Evolutionary conservation across 805 yeast species (phyloP), one percentile per base, ranked within the genome.

Genomic region (Brettanomyces anomalus): DNA sequence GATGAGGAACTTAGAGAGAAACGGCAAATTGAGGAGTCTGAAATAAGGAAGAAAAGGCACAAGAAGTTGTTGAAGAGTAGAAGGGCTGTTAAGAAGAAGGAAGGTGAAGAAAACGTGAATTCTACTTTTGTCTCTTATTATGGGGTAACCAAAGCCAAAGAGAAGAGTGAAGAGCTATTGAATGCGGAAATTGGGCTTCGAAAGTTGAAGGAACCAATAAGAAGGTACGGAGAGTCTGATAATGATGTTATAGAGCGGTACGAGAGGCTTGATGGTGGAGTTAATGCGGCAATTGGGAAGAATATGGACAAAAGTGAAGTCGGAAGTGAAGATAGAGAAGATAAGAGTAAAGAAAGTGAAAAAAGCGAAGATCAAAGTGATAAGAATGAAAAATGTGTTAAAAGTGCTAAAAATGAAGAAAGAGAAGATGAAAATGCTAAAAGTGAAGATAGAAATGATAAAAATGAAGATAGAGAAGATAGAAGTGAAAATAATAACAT

Each of bases 201-300:
- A 18, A 41, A 38, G 18, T n/a, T 40, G 20, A 40, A 40, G 8
- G 45, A 45, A 36, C 55, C 57, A 3, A 38, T 49, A 4, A 33
- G 50, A 17, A 26, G 34, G 19, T 49, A 49, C 37, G 57, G 53
- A 6, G 56, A 53, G 41, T 35, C 46, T 5, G 47, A 48, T 33
- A 37, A 37, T 2, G 55, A 47, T n/a, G 43, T 49, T 3, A 26
- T 40, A 5, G 17, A 36, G 10, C 37, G 53, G 37, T 33, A 24
- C n/a, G n/a, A 21, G 20, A 19, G 35, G 37, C 30, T 28, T 16
- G 48, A 46, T 18, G 51, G 48, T 15, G 28, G 21, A 11, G 32
- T 6, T 15, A 19, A n/a, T 13, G 21, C 33, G 20, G n/a, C 5
- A 18, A 15, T 28, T 16, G 37, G 10, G 28, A 11, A 24, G 10